Base-by-base conservation (phyloP, 1,284 basidiomycete genomes). In the Fomes fomentarius region DNA sequence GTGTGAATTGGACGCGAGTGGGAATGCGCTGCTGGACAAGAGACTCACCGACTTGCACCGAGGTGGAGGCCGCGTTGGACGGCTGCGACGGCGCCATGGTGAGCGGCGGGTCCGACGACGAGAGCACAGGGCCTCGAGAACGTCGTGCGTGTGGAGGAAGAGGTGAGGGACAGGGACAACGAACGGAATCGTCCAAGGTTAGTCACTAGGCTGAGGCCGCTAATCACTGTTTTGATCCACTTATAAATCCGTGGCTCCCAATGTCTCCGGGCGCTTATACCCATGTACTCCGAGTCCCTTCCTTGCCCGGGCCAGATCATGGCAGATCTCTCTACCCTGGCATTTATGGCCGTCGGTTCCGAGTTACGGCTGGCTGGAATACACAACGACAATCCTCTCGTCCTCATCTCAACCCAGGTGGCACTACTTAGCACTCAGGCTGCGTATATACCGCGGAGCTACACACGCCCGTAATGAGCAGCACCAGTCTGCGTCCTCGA, bases 31-130 rank as follows among this genome's bases (percentile, higher is more conserved):
- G 30, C 46, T 44, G 53, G 48, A 47, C 44, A 37, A 28, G 46
- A 47, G 46, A 83, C 90, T 77, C 50, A 87, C 89, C 89, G 72
- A 92, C 89, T 92, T 92, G 90, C 46, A 92, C 89, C 66, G 90
- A 92, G 61, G 89, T 92, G 75, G 86, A 80, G 77, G 84, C 73
- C 71, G 70, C 70, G 59, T 66, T 70, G 58, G 83, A 74, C 73
- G 84, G 80, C 77, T 82, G 81, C 74, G 81, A 78, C 74, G 87
- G 87, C 71, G 87, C 82, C 87, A 88, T 89, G 65, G 64, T 55
- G 60, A 58, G 53, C 58, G 66, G 58, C 63, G 60, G 63, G 61
- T 59, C 63, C 60, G 53, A 47, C 60, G 64, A 59, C 57, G 62
- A 60, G 55, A 58, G 58, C 54, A 37, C 54, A 70, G 96, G 94